Conservation (phyloP, 2,329 filamentous ascomycete genomes). For the Fusarium nematophilum region DNA sequence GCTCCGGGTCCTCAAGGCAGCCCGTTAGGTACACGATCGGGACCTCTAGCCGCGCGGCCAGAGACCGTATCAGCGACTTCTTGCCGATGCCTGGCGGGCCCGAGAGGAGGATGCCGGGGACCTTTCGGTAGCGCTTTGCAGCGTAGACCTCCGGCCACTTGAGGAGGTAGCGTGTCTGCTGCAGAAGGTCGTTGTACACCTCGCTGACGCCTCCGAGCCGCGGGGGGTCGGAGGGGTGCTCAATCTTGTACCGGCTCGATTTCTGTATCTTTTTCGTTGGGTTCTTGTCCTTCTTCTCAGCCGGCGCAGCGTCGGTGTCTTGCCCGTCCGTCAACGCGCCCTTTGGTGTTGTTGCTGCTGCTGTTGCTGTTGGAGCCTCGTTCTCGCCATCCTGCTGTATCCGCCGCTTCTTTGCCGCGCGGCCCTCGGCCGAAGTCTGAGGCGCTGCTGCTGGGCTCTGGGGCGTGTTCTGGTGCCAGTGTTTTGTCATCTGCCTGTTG, state of each 20-base stretch:
- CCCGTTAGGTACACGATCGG: constrained; percentile 71
- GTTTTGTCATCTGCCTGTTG: constrained; percentile 56
- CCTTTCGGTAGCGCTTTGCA: constrained; percentile 21
- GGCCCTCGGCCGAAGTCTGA: constrained; percentile 34
- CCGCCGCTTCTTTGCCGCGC: constrained; percentile 49
- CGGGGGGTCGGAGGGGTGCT: constrained; percentile 36
- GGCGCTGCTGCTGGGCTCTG: not conserved
- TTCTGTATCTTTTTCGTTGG: constrained; percentile 47
- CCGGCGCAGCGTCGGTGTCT: constrained; percentile 24
- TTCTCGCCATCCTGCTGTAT: constrained; percentile 43
- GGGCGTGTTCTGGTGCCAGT: constrained; percentile 48
- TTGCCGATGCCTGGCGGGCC: constrained; percentile 87
- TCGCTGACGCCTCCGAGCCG: constrained; percentile 48
- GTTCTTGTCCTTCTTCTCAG: constrained; percentile 45
- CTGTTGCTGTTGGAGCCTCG: no score
- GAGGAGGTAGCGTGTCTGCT: constrained; percentile 26
- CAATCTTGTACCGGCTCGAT: constrained; percentile 46
- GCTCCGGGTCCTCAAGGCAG: constrained; percentile 54
- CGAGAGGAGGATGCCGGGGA: constrained; percentile 75
- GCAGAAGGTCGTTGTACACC: constrained; percentile 36
- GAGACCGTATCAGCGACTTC: constrained; percentile 78
- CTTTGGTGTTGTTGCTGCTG: constrained; percentile 26
- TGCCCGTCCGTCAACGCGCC: constrained; percentile 31
- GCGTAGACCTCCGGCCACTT: constrained; percentile 37
- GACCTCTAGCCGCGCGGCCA: constrained; percentile 77